phyloP scores from a whole-genome alignment of 257 asterid genomes.

The Solanum ossicruentum region DNA sequence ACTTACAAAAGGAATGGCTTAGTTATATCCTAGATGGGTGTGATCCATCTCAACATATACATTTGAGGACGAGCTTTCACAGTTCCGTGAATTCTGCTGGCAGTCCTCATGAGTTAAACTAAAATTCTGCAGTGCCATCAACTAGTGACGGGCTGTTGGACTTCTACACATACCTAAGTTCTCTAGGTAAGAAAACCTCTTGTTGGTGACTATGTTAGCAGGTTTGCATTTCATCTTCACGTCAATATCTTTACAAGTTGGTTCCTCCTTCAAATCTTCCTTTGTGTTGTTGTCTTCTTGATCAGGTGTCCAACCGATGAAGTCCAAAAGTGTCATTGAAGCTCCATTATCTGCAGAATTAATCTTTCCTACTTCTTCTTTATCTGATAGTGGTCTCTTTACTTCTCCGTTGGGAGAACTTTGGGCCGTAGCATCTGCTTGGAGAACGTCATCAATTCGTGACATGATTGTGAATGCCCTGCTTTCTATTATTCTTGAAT shows the following conservation, averaged over 20 bases:
- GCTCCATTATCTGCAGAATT: constrained; percentile 10
- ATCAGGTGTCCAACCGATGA: constrained; percentile 44
- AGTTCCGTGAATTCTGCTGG: constrained; percentile 1
- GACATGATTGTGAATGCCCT: constrained; percentile 71
- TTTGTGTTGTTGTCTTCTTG: constrained; percentile 15
- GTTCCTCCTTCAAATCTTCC: constrained; percentile 10
- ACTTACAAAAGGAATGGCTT: constrained; percentile 7
- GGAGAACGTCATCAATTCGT: constrained; percentile 68
- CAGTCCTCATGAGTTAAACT: constrained; percentile 5
- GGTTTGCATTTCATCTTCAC: constrained; percentile 19
- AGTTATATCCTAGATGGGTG: constrained; percentile 1
- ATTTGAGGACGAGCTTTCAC: not conserved
- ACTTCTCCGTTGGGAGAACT: constrained; percentile 19
- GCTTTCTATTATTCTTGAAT: constrained; percentile 80
- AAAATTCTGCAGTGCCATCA: not conserved
- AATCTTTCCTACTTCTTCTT: constrained; percentile 17
- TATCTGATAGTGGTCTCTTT: constrained; percentile 6
- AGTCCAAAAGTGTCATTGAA: constrained; percentile 38
- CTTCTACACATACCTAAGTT: constrained; percentile 63
- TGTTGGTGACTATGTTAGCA: constrained; percentile 25
- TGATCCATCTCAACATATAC: constrained; percentile 8
- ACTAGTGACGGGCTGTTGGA: constrained; percentile 77
- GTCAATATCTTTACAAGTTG: not conserved
- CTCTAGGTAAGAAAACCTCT: constrained; percentile 67
- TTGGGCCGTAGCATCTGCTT: constrained; percentile 44